Percentiles rank a stretch among this genome's conserved stretches.
phyloP scores from a whole-genome alignment of 106 monocot genomes.

The Ottelia alismoides region DNA sequence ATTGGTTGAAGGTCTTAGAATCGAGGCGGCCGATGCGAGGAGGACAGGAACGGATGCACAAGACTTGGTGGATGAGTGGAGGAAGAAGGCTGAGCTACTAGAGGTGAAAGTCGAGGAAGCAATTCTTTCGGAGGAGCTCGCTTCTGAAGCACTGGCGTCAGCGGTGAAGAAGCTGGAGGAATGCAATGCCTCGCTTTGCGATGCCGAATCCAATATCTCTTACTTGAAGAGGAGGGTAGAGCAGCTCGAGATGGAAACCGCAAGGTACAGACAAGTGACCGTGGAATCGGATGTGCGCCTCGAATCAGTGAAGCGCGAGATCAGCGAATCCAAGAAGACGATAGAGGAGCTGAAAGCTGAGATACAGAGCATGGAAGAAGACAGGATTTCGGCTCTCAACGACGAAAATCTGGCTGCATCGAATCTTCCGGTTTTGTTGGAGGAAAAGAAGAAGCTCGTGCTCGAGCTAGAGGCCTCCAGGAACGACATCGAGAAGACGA shows the following conservation, averaged over 20 bases:
- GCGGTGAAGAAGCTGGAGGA: constrained; percentile 5
- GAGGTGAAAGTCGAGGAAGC: constrained; percentile 33
- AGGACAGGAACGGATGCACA: constrained; percentile 20
- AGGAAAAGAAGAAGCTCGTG: neutral
- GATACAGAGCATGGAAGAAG: neutral
- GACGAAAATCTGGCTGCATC: neutral
- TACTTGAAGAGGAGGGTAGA: constrained; percentile 3
- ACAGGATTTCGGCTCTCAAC: neutral
- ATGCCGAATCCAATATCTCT: constrained; percentile 6
- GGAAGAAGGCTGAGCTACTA: constrained; percentile 29
- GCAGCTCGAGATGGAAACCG: constrained; percentile 1
- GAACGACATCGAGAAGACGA: neutral
- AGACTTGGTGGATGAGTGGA: constrained; percentile 29
- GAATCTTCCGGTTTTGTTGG: neutral
- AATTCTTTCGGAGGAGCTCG: constrained; percentile 14
- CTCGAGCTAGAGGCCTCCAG: constrained; percentile 1
- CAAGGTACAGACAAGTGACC: neutral
- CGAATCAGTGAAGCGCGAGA: neutral
- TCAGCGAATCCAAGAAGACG: constrained; percentile 1
- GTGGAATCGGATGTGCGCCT: neutral
- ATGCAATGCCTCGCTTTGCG: neutral
- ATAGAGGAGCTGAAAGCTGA: neutral
- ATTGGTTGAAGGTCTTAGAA: constrained; percentile 25
- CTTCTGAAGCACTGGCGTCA: constrained; percentile 3
- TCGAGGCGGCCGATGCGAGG: constrained; percentile 30